Evolutionary conservation across 2,329 filamentous ascomycete genomes (phyloP).

Genomic region (Pseudofabraea citricarpa): DNA sequence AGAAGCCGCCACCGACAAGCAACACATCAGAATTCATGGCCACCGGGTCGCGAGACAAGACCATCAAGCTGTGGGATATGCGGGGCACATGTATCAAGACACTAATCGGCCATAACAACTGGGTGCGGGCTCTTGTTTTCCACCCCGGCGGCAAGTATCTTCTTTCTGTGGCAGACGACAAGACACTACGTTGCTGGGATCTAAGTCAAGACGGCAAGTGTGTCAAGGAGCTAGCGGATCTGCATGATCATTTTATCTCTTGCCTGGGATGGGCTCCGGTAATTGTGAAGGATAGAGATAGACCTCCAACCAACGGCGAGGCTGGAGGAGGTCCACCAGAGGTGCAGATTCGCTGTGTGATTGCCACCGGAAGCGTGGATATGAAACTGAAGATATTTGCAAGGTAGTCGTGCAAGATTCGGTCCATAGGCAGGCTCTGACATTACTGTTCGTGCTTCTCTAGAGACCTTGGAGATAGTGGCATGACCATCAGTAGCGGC

Average conservation of each 20-base stretch:
- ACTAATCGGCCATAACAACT: conserved; percentile 83
- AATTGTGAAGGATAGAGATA: conserved; percentile 50
- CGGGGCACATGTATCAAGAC: conserved; percentile 79
- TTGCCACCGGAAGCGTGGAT: conserved; percentile 81
- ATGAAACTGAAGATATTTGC: conserved; percentile 73
- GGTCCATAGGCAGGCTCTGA: too few species aligned
- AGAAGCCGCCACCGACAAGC: conserved; percentile 67
- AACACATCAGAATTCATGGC: conserved; percentile 81
- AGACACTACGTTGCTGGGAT: conserved; percentile 88
- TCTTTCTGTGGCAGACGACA: conserved; percentile 78
- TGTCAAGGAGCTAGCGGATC: conserved; percentile 70
- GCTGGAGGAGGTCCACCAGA: conserved; percentile 37
- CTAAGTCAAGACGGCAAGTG: conserved; percentile 81
- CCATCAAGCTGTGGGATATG: conserved; percentile 80
- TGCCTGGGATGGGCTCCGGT: conserved; percentile 81
- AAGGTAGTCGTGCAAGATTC: background rate
- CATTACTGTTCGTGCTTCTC: too few species aligned
- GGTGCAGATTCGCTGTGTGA: conserved; percentile 70
- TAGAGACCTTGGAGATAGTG: too few species aligned
- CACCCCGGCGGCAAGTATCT: conserved; percentile 87
- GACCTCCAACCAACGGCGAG: conserved; percentile 33
- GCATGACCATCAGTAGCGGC: too few species aligned
- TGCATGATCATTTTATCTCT: conserved; percentile 76
- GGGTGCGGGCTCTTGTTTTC: conserved; percentile 78
- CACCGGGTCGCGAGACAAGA: conserved; percentile 82